Evolutionary conservation across 2,329 filamentous ascomycete species (phyloP).

Genomic region (Sphaerulina musiva): DNA sequence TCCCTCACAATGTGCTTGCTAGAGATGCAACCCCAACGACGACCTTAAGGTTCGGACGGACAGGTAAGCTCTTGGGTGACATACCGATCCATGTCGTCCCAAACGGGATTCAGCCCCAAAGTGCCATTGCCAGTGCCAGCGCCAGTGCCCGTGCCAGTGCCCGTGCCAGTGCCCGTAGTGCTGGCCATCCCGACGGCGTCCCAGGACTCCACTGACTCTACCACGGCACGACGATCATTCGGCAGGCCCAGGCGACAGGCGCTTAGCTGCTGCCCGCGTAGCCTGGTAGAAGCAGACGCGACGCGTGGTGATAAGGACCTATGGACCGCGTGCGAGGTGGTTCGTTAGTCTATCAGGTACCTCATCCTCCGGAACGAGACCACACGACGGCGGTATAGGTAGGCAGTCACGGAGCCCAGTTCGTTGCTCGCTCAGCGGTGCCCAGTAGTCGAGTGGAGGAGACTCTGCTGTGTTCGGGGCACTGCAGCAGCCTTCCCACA

Average conservation of each 20-base stretch:
- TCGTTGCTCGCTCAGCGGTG: background rate
- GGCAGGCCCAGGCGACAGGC: background rate
- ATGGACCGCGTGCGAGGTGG: background rate
- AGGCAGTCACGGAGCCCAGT: background rate
- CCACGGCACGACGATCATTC: background rate
- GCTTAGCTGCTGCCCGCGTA: background rate
- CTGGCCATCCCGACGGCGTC: constrained; percentile 10
- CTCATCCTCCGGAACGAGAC: constrained; percentile 4
- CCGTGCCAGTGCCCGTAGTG: constrained; percentile 26
- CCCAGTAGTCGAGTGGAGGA: background rate
- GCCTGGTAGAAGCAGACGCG: background rate
- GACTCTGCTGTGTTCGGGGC: background rate
- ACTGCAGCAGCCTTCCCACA: too few relatives aligned
- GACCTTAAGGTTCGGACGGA: background rate
- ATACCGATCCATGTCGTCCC: constrained; percentile 72
- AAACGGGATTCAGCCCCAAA: constrained; percentile 44
- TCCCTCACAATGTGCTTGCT: background rate
- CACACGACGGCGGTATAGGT: background rate
- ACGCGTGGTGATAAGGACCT: background rate
- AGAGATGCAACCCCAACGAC: background rate
- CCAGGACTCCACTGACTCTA: background rate
- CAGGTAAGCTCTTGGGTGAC: constrained; percentile 27
- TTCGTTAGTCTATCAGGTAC: constrained; percentile 1
- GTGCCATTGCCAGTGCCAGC: constrained; percentile 30
- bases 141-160: constrained; percentile 28